Conservation (phyloP, 345 rosid species). For the Arabis alpina region DNA sequence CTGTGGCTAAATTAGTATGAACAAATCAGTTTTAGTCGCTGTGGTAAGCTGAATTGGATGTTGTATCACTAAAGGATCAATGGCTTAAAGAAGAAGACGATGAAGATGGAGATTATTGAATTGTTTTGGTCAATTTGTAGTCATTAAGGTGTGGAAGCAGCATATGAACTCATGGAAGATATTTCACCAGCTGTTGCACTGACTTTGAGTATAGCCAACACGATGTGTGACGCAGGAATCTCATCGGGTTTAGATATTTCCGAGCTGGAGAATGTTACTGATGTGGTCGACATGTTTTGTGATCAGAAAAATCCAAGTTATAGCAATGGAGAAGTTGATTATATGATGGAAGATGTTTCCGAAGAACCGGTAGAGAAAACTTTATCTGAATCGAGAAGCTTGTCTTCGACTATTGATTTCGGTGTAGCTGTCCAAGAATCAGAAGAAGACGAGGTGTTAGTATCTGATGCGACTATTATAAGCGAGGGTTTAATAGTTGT, state of each 20-base stretch:
- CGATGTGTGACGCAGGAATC: conserved; percentile 64
- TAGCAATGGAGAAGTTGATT: conserved; percentile 42
- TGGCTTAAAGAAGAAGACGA: conserved; percentile 9
- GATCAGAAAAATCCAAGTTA: conserved; percentile 44
- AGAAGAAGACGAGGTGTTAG: conserved; percentile 53
- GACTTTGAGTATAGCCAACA: conserved; percentile 68
- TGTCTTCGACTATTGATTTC: conserved; percentile 29
- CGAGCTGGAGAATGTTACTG: conserved; percentile 66
- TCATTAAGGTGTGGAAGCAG: neutral
- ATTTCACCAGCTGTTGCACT: conserved; percentile 72
- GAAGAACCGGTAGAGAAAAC: conserved; percentile 34
- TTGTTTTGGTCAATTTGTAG: neutral
- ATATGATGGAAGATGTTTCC: conserved; percentile 36
- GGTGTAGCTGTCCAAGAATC: conserved; percentile 56
- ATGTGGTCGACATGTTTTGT: conserved; percentile 57
- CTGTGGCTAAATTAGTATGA: neutral
- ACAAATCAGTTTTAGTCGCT: neutral
- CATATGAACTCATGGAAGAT: conserved; percentile 68
- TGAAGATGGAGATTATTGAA: conserved; percentile 10
- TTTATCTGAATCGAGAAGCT: conserved; percentile 47
- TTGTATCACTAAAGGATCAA: conserved; percentile 18
- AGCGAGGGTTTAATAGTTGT: conserved; percentile 62
- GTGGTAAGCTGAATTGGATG: conserved; percentile 30
- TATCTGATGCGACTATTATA: conserved; percentile 51
- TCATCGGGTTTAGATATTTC: conserved; percentile 58